phyloP scores from a whole-genome alignment of 2,329 filamentous ascomycete genomes.

The Coniochaeta sp. region DNA sequence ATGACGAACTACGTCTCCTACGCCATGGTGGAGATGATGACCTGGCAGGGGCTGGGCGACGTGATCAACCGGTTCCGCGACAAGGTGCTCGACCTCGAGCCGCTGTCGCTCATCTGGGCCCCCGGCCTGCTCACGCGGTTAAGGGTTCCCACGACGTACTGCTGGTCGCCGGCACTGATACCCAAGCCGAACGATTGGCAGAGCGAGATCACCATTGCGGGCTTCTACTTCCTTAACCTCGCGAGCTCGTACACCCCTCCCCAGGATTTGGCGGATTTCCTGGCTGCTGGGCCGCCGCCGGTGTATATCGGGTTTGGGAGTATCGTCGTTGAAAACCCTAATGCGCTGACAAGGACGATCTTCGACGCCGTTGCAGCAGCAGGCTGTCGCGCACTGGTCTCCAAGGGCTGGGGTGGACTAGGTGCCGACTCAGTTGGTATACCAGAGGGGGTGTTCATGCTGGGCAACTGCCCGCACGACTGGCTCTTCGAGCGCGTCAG shows the following conservation, averaged over 20 bases:
- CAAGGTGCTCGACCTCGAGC: constrained; percentile 66
- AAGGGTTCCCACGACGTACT: constrained; percentile 80
- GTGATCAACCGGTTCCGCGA: constrained; percentile 83
- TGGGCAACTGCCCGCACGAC: constrained; percentile 81
- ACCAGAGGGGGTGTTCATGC: constrained; percentile 74
- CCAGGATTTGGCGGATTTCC: constrained; percentile 57
- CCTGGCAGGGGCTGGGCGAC: constrained; percentile 87
- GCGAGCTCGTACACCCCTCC: constrained; percentile 60
- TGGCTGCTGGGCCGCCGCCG: constrained; percentile 62
- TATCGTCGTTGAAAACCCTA: constrained; percentile 72
- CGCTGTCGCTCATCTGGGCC: constrained; percentile 74
- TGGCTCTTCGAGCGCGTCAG: constrained; percentile 81
- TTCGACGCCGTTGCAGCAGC: constrained; percentile 62
- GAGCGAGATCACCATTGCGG: constrained; percentile 62
- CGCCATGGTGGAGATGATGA: constrained; percentile 81
- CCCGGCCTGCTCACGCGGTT: constrained; percentile 72
- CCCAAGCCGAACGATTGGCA: constrained; percentile 61
- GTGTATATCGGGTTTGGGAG: constrained; percentile 81
- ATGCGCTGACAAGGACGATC: constrained; percentile 62
- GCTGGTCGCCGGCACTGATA: constrained; percentile 74
- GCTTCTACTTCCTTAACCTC: constrained; percentile 69
- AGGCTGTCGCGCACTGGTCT: constrained; percentile 72
- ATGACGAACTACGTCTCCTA: constrained; percentile 81
- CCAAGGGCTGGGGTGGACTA: constrained; percentile 82
- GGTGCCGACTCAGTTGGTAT: constrained; percentile 63